Conservation (phyloP, 805 yeast species). For the Ogataea dorogensis region DNA sequence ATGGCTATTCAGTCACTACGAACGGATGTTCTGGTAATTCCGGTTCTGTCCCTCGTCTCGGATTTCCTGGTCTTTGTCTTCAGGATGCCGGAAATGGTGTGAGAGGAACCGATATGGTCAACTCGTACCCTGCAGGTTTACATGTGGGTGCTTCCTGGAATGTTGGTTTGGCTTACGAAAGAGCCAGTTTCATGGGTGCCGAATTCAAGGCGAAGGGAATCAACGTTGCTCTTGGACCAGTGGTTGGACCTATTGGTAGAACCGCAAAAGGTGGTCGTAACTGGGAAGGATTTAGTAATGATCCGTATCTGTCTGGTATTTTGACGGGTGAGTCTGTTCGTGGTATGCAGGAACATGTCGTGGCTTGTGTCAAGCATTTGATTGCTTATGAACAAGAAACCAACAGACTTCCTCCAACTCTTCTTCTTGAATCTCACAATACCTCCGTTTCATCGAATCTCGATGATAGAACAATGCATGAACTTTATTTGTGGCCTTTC, state of each 20-base stretch:
- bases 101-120: constrained; percentile 53
- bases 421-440: constrained; percentile 37
- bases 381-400: constrained; percentile 65
- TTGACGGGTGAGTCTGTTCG: constrained; percentile 50
- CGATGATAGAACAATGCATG: constrained; percentile 62
- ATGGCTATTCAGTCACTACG: constrained; percentile 36
- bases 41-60: constrained; percentile 61
- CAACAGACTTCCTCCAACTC: constrained; percentile 43
- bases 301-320: constrained; percentile 59
- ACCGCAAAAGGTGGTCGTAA: constrained; percentile 64
- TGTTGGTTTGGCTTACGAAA: constrained; percentile 45
- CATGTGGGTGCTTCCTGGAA: constrained; percentile 61
- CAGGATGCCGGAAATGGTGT: constrained; percentile 67
- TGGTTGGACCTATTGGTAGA: constrained; percentile 58
- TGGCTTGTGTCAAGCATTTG: constrained; percentile 56
- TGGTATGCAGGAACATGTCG: constrained; percentile 60
- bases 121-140: constrained; percentile 57
- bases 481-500: constrained; percentile 63
- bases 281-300: constrained; percentile 65
- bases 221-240: constrained; percentile 56
- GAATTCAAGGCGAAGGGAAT: constrained; percentile 56
- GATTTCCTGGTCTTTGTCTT: constrained; percentile 51
- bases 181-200: constrained; percentile 57
- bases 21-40: constrained; percentile 44
- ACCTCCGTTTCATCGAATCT: constrained; percentile 45